Base-by-base conservation (phyloP, 139 green algal genomes). In the Chlorokybus atmophyticus region DNA sequence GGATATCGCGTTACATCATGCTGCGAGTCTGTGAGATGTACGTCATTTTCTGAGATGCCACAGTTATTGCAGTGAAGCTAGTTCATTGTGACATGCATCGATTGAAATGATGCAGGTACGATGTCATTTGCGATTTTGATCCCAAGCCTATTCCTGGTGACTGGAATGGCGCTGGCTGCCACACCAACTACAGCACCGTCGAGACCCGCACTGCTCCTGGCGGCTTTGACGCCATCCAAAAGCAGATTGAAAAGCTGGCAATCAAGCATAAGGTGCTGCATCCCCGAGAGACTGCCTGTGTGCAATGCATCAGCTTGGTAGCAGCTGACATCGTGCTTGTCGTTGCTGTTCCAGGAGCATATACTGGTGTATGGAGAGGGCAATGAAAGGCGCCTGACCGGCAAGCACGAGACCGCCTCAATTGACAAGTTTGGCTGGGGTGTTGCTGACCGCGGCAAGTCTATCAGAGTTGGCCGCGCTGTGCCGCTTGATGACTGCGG, bases 351-450 rank as follows among this genome's bases (percentile, higher is more conserved):
- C n/a, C n/a, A n/a, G n/a, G n/a, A n/a, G n/a, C 81, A 87, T 70
- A 76, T 82, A n/a, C 52, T 69, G 40, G 73, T 68, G 3, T 94
- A 94, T 67, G 85, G 85, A 51, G 78, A 90, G 73, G 90, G 90
- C 68, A 98, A 98, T 59, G 90, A 98, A 81, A 79, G 91, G 60
- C 86, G 90, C 49, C 82, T 98, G 57, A 98, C 90, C 0, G 87
- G 85, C 53, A 84, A 84, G 73, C 83, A 92, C 68, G 83, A 93
- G 80, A 98, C 90, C 0, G 85, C 73, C 57, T 81, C 65, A 68
- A 97, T 98, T 65, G 66, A 94, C 56, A 81, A 88, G 77, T 98
- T 97, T 76, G 79, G 56, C 48, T 98, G 84, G 50, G 90, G 90
- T 52, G 87, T 98, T 38, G 90, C 91, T 53, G 94, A 98, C 79